A percentile compares a stretch with the other conserved stretches of the same genome.
These are phyloP conservation scores for Vanderwaltozyma tropicalis DNA, from an alignment of 805 yeast genomes.

Conservation along the genomic window DNA sequence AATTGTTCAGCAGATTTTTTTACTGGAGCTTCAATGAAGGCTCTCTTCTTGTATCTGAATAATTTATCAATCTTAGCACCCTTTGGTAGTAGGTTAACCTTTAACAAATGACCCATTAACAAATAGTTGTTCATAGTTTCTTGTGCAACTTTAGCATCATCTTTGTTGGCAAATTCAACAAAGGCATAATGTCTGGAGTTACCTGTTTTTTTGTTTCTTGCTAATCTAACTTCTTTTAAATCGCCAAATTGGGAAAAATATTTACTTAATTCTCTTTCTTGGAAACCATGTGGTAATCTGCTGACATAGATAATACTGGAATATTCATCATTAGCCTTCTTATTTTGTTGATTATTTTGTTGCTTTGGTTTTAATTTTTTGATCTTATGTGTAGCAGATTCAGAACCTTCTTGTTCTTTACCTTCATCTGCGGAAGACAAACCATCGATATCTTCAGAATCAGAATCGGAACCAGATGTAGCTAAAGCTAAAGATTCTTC, in stretches of 20 bases:
- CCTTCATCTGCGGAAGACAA: constrained; percentile 26
- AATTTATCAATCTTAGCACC: constrained; percentile 36
- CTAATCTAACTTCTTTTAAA: constrained; percentile 63
- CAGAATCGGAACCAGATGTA: constrained; percentile 20
- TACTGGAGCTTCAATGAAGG: constrained; percentile 22
- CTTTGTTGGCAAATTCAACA: constrained; percentile 63
- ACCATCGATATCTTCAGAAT: constrained; percentile 26
- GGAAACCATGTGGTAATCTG: constrained; percentile 85
- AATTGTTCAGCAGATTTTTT: constrained; percentile 25
- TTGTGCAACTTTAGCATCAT: constrained; percentile 79
- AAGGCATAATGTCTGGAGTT: constrained; percentile 86
- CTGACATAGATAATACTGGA: constrained; percentile 81
- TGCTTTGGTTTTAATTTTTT: constrained; percentile 23
- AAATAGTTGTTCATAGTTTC: constrained; percentile 95
- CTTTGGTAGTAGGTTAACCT: constrained; percentile 43
- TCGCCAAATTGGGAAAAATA: constrained; percentile 90
- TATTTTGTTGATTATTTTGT: constrained; percentile 14
- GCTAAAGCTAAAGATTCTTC: constrained; percentile 16
- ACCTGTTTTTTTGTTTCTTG: constrained; percentile 86
- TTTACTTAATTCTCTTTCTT: constrained; percentile 61
- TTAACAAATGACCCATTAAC: constrained; percentile 75
- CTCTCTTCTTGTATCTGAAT: constrained; percentile 29
- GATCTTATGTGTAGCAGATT: constrained; percentile 17
- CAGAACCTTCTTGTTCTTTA: constrained; percentile 9
- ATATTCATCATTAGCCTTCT: constrained; percentile 20